These are phyloP conservation scores for Alternaria tenuissima DNA, from an alignment of 2,329 filamentous ascomycete genomes.

Conservation along the genomic window DNA sequence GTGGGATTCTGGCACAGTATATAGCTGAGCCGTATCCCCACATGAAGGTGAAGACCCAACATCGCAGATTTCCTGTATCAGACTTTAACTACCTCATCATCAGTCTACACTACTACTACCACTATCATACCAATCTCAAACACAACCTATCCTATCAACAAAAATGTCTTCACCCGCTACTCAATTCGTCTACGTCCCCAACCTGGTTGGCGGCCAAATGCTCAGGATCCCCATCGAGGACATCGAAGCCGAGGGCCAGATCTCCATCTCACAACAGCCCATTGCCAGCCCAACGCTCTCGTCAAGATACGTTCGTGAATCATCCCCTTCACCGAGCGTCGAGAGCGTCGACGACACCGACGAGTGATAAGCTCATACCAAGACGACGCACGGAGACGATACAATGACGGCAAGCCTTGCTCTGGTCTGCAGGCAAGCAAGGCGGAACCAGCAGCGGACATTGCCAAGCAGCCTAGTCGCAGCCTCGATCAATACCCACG, in stretches of 20 bases:
- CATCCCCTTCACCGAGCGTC: slow-evolving; percentile 39
- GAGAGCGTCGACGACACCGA: slow-evolving; percentile 40
- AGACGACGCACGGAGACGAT: slow-evolving; percentile 1
- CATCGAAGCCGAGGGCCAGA: slow-evolving; percentile 28
- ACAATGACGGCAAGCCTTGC: slow-evolving; percentile 7
- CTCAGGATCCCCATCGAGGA: slow-evolving; percentile 46
- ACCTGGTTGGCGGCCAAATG: slow-evolving; percentile 50
- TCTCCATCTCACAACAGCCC: slow-evolving; percentile 25
- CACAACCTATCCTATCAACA: slow-evolving; percentile 15
- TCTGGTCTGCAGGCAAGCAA: slow-evolving; percentile 1
- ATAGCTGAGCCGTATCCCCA: slow-evolving; percentile 15
- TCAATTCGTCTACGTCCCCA: slow-evolving; percentile 51
- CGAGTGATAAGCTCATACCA: slow-evolving; percentile 23
- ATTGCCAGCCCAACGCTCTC: slow-evolving; percentile 22
- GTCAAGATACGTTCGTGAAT: slow-evolving; percentile 29
- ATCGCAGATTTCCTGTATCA: slow-evolving; percentile 2
- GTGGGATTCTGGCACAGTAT: slow-evolving; percentile 11
- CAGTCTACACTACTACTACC: background rate
- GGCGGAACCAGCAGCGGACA: slow-evolving; percentile 1
- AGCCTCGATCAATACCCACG: background rate
- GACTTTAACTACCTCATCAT: background rate
- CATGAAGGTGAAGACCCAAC: background rate
- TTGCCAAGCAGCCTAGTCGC: slow-evolving; percentile 4
- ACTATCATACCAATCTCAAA: background rate
- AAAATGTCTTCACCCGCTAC: slow-evolving; percentile 40